Evolutionary conservation across 2,329 filamentous ascomycete species (phyloP).

Genomic region (Clarireedia hainanense): DNA sequence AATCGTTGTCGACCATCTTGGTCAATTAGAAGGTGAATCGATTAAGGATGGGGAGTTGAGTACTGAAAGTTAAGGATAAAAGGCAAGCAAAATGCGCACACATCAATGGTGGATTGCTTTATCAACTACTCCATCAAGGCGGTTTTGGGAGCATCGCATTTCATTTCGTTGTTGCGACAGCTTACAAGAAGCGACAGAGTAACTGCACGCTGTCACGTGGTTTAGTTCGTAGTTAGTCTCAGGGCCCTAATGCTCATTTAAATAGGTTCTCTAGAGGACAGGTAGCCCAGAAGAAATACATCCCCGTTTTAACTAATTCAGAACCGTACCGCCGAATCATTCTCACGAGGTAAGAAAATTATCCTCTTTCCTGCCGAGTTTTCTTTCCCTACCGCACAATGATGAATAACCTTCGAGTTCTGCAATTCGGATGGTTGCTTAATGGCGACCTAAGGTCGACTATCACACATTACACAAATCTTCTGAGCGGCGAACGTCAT

Average conservation of each 20-base stretch:
- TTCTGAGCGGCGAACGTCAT: not conserved
- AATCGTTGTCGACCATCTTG: slow-evolving; percentile 43
- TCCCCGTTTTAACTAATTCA: too few species aligned
- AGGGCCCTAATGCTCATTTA: too few species aligned
- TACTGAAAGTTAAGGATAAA: not conserved
- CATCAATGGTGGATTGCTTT: not conserved
- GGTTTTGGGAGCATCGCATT: not conserved
- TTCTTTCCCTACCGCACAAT: slow-evolving; percentile 8
- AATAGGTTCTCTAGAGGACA: too few species aligned
- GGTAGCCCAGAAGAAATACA: too few species aligned
- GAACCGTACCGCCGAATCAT: too few species aligned
- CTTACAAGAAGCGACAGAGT: not conserved
- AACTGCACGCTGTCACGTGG: too few species aligned
- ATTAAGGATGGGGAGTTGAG: not conserved
- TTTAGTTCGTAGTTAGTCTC: too few species aligned
- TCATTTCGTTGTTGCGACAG: not conserved
- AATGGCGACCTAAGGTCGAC: slow-evolving; percentile 20
- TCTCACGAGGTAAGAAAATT: not conserved
- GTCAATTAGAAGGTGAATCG: not conserved
- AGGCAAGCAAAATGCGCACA: not conserved
- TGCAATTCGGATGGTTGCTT: slow-evolving; percentile 26
- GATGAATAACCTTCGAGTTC: slow-evolving; percentile 26
- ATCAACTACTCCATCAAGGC: not conserved
- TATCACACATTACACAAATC: slow-evolving; percentile 25
- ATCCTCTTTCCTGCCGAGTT: not conserved